Base-by-base conservation (phyloP, 208 protist species). In the Trypanosoma congolense region DNA sequence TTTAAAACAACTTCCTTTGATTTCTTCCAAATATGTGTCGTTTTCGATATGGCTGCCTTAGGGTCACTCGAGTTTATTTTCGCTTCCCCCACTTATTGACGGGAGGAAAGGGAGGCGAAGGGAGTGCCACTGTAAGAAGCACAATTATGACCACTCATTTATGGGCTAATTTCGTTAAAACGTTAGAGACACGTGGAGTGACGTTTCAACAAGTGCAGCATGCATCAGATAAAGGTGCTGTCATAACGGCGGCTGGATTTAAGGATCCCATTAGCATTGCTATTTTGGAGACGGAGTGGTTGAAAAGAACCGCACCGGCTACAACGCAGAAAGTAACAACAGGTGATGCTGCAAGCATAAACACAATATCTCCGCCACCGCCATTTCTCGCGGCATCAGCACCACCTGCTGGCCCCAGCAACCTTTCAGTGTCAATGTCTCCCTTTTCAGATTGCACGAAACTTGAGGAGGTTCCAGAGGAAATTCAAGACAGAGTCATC, bases 281-380 rank as follows among this genome's bases (percentile, higher is more conserved):
- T 28, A 69, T 94, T 6, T 44, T 94, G 10, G 87, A 94, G 50
- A 94, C 87, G 40, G 81, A 90, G 52, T 94, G 87, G 83, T 61
- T 79, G 52, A 66, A 70, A n/a, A 66, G 74, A 16, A 30, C 42
- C 24, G 36, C 8, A 29, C 14, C 0, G 6, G 22, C 40, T 21
- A 31, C 3, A 14, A 21, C 19, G 42, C 26, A 3, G 18, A 41
- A 55, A 21, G 28, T 22, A 25, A 4, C 30, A 29, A 14, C 16
- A 30, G 50, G 21, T 31, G 14, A 21, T 14, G 18, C 22, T 41
- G 25, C 52, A n/a, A 30, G 12, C 0, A 28, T 26, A 4, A 8
- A 19, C 26, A 43, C 33, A 38, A 16, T 24, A 24, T 16, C 22
- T 0, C 16, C 31, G 2, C 16, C 33, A 53, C n/a, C 44, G 10